Evolutionary conservation across 2,329 filamentous ascomycete species (phyloP).

Genomic region (Tolypocladium paradoxum): DNA sequence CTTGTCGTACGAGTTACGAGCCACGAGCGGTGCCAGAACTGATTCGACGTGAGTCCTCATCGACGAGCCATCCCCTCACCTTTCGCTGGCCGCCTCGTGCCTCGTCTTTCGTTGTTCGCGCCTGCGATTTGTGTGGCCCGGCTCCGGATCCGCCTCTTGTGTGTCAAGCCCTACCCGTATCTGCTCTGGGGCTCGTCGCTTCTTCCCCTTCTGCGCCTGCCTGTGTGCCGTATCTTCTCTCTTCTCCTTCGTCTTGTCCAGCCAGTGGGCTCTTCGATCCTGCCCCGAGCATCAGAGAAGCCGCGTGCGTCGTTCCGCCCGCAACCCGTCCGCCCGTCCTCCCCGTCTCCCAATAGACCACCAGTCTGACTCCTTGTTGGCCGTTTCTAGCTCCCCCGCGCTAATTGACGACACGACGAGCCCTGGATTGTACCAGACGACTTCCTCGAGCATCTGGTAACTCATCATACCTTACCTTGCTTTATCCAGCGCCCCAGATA

Average conservation of each 20-base stretch:
- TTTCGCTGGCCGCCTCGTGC: neutral
- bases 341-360: neutral
- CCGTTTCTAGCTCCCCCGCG: neutral
- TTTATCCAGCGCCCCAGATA: neutral
- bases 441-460: neutral
- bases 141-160: no score
- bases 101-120: neutral
- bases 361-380: neutral
- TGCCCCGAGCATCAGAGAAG: neutral
- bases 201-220: neutral
- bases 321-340: neutral
- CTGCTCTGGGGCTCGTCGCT: neutral
- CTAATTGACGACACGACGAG: neutral
- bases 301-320: neutral
- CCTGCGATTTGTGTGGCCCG: neutral
- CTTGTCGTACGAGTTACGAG: neutral
- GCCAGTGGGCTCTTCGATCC: neutral
- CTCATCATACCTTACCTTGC: neutral
- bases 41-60: neutral
- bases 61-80: neutral
- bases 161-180: no score
- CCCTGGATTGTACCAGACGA: neutral
- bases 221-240: neutral
- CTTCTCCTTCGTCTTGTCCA: neutral
- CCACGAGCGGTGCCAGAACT: neutral